A percentile compares a stretch with the other conserved stretches of the same genome.
These are phyloP conservation scores for Globisporangium okanoganense DNA, from an alignment of 352 stramenopile species.

Conservation along the genomic window DNA sequence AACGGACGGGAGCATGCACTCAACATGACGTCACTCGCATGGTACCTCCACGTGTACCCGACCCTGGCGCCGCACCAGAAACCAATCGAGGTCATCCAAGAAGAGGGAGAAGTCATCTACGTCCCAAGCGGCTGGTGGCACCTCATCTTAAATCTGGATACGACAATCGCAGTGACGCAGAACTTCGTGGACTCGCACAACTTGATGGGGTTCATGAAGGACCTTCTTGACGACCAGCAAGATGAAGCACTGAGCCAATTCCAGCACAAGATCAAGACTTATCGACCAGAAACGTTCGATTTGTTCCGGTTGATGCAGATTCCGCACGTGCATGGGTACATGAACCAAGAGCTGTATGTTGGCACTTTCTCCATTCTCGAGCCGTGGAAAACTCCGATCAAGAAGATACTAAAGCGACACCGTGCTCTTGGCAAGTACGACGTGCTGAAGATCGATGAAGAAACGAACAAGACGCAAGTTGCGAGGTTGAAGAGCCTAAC, in stretches of 20 bases:
- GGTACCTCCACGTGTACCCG: conserved; percentile 85
- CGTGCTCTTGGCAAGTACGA: conserved; percentile 21
- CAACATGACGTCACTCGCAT: conserved; percentile 79
- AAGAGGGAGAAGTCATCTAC: conserved; percentile 95
- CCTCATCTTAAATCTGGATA: conserved; percentile 94
- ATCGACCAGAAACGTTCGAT: conserved; percentile 56
- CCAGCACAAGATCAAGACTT: conserved; percentile 40
- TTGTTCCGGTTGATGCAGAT: conserved; percentile 64
- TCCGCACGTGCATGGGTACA: conserved; percentile 48
- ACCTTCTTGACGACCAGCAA: conserved; percentile 60
- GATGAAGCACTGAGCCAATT: conserved; percentile 53
- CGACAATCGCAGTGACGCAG: conserved; percentile 94
- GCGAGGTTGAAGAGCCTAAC: conserved; percentile 59
- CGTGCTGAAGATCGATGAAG: conserved; percentile 13
- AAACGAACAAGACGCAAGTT: conserved; percentile 24
- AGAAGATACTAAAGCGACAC: conserved; percentile 54
- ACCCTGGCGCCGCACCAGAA: conserved; percentile 68
- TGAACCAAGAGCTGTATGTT: conserved; percentile 59
- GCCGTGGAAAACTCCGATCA: conserved; percentile 55
- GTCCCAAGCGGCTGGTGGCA: conserved; percentile 98
- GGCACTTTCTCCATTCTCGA: conserved; percentile 52
- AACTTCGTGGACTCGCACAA: conserved; percentile 93
- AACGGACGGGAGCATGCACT: conserved; percentile 53
- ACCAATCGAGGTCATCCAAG: conserved; percentile 83
- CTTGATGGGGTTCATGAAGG: conserved; percentile 62